Base-by-base conservation (phyloP, 2,329 filamentous ascomycete genomes). In the Podosphaera xanthii region DNA sequence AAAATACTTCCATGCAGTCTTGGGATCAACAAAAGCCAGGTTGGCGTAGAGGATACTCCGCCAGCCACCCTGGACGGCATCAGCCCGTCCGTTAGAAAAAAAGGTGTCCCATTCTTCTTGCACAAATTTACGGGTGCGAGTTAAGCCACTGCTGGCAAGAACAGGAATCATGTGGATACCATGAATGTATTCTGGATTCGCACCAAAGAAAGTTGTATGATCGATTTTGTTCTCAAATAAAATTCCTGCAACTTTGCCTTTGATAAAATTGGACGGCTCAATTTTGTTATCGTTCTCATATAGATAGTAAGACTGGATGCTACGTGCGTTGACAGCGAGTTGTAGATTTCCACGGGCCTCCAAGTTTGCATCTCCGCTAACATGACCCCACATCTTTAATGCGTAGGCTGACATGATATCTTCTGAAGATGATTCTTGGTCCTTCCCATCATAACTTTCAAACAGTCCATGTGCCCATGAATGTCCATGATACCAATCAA, bases 201-300 rank as follows among this genome's bases (percentile, higher is more conserved):
- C 70, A 53, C 87, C 87, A 67, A 96, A 96, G 72, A 88, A 96
- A 0, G 91, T 96, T 2, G 86, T 84, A 71, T 96, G 88, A 69
- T 97, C 87, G 59, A 89, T 78, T 72, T 97, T 97, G 74, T 96
- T 96, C 72, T 97, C 91, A 67, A 96, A 97, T 7, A 94, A 69
- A 63, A 83, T 83, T 4, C 80, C 80, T 2, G 76, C 75, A 44
- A 77, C 80, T 71, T 86, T 89, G 75, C 97, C 97, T 49, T 75
- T 79, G 62, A 87, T 82, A 68, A 94, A 95, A n/a, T 83, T 74
- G 0, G 76, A 65, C 0, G 91, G 91, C 65, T 95, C 80, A 58
- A 79, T 77, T 30, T 71, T 75, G 70, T 95, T 95, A 70, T 78
- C 73, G 46, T 71, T 75, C 4, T 77, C 76, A 74, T 94, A 86